Conservation (phyloP, 176 grass and related monocot species). For the Miscanthus lutarioriparius region DNA sequence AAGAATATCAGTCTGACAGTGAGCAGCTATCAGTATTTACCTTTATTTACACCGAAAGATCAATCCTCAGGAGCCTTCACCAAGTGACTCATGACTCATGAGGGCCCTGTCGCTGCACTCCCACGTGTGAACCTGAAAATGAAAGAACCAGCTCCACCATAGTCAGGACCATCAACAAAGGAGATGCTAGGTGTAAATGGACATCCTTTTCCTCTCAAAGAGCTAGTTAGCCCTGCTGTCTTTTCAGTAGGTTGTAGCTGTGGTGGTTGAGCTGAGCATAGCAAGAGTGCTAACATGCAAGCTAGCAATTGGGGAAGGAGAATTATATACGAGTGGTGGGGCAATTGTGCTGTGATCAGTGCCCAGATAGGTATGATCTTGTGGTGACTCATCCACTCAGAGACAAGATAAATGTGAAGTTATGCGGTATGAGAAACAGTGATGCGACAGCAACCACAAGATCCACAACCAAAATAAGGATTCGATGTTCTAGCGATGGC, state of each 20-base stretch:
- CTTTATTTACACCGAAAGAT: not conserved
- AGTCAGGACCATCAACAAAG: slow-evolving; percentile 17
- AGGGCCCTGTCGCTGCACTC: not conserved
- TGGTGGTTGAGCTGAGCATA: too few species aligned
- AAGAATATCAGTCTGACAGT: not conserved
- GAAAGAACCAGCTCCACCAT: slow-evolving; percentile 45
- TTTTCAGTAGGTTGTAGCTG: not conserved
- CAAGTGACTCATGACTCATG: not conserved
- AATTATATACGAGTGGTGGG: too few species aligned
- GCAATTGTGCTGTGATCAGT: too few species aligned
- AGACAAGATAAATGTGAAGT: slow-evolving; percentile 17
- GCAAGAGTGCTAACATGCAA: too few species aligned
- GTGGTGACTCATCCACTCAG: not conserved
- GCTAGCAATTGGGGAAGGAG: too few species aligned
- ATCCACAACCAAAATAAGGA: not conserved
- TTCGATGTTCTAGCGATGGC: not conserved
- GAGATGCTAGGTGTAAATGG: slow-evolving; percentile 33
- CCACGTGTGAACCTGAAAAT: slow-evolving; percentile 46
- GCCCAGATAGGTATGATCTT: too few species aligned
- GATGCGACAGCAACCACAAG: not conserved
- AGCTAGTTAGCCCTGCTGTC: slow-evolving; percentile 19
- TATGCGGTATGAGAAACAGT: too few species aligned
- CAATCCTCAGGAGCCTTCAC: slow-evolving; percentile 9
- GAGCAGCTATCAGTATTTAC: not conserved
- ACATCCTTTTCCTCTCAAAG: slow-evolving; percentile 42